Conservation (phyloP, 2,329 filamentous ascomycete genomes). For the Colletotrichum filicis region DNA sequence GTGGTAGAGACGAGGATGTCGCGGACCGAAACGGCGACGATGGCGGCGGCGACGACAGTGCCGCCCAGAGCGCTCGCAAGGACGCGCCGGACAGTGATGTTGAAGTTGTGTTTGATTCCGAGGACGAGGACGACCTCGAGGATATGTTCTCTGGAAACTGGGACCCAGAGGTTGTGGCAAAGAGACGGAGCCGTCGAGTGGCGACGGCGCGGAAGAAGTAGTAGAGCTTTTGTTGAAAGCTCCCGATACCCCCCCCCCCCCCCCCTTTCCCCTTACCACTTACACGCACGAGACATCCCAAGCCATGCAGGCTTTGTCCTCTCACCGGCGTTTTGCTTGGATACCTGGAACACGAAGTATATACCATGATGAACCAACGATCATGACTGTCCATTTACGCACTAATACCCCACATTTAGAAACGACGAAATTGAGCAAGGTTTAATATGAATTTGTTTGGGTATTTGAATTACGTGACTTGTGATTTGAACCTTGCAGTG, state of each 20-base stretch:
- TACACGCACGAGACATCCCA: slow-evolving; percentile 8
- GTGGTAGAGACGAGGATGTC: slow-evolving; percentile 5
- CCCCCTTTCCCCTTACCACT: neutral
- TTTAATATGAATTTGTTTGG: slow-evolving; percentile 13
- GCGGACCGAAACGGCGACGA: slow-evolving; percentile 11
- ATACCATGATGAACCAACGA: slow-evolving; percentile 14
- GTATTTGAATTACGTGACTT: slow-evolving; percentile 29
- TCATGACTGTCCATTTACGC: slow-evolving; percentile 4
- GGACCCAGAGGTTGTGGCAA: slow-evolving; percentile 64
- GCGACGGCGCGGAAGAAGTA: slow-evolving; percentile 33
- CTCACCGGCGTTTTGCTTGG: slow-evolving; percentile 15
- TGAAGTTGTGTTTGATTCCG: slow-evolving; percentile 68
- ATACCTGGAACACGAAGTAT: neutral
- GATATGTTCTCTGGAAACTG: slow-evolving; percentile 72
- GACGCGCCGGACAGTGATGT: slow-evolving; percentile 43
- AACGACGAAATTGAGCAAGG: slow-evolving; percentile 1
- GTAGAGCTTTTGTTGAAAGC: slow-evolving; percentile 9
- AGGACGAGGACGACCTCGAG: slow-evolving; percentile 74
- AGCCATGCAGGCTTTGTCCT: neutral
- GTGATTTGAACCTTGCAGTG: neutral
- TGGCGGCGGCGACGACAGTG: slow-evolving; percentile 24
- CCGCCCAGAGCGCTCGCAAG: neutral
- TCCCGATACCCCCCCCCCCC: neutral
- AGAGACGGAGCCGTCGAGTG: slow-evolving; percentile 54
- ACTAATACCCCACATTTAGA: slow-evolving; percentile 26